Percentiles rank a stretch among this genome's conserved stretches.
Evolutionary conservation across 2,329 filamentous ascomycete species (phyloP).

Genomic region (Ophiostoma ips): DNA sequence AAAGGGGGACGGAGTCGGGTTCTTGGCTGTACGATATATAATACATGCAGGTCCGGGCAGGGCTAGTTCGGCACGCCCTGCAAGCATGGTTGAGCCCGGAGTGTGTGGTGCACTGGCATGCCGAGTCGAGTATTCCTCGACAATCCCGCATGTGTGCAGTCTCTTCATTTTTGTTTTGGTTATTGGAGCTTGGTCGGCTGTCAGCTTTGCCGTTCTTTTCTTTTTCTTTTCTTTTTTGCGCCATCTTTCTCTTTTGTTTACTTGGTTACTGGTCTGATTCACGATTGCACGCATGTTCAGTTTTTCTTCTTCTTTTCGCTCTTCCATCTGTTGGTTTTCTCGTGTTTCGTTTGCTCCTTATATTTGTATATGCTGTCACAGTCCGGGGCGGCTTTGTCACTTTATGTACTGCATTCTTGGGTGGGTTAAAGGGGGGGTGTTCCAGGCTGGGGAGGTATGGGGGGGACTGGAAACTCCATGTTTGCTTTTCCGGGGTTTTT

Average conservation of each 20-base stretch:
- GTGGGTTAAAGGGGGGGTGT: conserved; percentile 6
- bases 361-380: conserved; percentile 1
- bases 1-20: no score
- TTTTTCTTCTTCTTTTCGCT: background rate
- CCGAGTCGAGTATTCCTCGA: background rate
- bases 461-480: background rate
- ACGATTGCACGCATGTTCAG: background rate
- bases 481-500: background rate
- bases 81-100: no score
- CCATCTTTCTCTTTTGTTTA: background rate
- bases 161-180: no score
- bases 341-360: background rate
- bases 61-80: no score
- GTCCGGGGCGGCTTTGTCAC: conserved; percentile 1
- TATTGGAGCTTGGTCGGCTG: background rate
- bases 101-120: no score
- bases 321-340: background rate
- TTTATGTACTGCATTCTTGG: background rate
- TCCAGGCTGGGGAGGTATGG: conserved; percentile 4
- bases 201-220: background rate
- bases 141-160: conserved; percentile 22
- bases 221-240: background rate
- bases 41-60: no score
- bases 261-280: background rate
- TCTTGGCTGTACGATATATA: no score